Conservation (phyloP, 306 rosid genomes). For the Leucaena leucocephala region DNA sequence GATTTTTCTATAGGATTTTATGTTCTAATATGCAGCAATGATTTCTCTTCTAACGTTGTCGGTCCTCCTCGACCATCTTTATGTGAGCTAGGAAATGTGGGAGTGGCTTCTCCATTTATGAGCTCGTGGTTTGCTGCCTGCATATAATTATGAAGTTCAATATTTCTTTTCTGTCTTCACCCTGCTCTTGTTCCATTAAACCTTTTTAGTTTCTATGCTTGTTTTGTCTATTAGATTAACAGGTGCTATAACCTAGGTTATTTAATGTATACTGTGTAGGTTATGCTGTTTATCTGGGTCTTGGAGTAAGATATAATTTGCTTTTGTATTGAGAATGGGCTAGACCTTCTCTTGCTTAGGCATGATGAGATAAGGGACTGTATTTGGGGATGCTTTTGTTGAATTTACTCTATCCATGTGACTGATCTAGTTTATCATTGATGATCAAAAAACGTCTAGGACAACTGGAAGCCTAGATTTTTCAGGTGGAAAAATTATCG, state of each 20-base stretch:
- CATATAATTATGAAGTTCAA: constrained; percentile 51
- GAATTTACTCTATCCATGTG: constrained; percentile 33
- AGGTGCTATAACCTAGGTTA: constrained; percentile 32
- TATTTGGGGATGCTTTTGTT: constrained; percentile 48
- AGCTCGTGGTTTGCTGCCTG: constrained; percentile 40
- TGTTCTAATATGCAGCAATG: constrained; percentile 24
- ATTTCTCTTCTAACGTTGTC: constrained; percentile 34
- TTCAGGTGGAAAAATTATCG: constrained; percentile 43
- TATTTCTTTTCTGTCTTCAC: constrained; percentile 36
- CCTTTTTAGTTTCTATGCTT: constrained; percentile 34
- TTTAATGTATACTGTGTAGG: constrained; percentile 35
- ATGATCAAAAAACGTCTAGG: constrained; percentile 45
- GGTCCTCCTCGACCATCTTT: constrained; percentile 40
- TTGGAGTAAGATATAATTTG: constrained; percentile 40
- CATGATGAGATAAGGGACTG: constrained; percentile 44
- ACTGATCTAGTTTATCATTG: constrained; percentile 39
- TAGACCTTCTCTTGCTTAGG: constrained; percentile 49
- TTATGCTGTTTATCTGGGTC: constrained; percentile 45
- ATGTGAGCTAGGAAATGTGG: constrained; percentile 53
- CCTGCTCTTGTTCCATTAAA: constrained; percentile 35
- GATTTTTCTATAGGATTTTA: constrained; percentile 16
- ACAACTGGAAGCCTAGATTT: constrained; percentile 38
- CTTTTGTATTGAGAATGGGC: constrained; percentile 36
- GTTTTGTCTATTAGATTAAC: constrained; percentile 19
- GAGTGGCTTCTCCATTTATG: constrained; percentile 41